A percentile compares a stretch with the other conserved stretches of the same genome.
phyloP scores from a whole-genome alignment of 1,284 basidiomycete species.

The Sanghuangporus weigelae region DNA sequence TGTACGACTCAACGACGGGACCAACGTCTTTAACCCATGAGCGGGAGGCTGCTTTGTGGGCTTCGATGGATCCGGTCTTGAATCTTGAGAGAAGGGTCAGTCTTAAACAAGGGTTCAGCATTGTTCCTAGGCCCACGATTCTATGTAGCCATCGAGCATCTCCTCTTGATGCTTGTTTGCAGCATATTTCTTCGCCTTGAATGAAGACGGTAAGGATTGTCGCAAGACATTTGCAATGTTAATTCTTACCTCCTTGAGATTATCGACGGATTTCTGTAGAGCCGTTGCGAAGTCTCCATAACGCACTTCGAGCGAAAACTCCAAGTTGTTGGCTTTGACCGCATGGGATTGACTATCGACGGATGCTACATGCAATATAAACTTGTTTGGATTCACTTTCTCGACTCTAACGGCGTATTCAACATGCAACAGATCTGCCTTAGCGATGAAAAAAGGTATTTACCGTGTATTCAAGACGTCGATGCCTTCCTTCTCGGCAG shows the following conservation, averaged over 20 bases:
- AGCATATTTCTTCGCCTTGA: slow-evolving; percentile 62
- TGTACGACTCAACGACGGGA: slow-evolving; percentile 83
- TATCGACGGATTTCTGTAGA: slow-evolving; percentile 48
- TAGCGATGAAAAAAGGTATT: slow-evolving; percentile 4
- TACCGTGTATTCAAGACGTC: slow-evolving; percentile 82
- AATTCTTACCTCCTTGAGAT: slow-evolving; percentile 51
- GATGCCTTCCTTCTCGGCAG: slow-evolving; percentile 65
- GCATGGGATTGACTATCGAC: slow-evolving; percentile 44
- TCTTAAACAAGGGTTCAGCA: neutral
- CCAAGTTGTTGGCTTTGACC: slow-evolving; percentile 37
- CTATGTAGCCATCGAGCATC: slow-evolving; percentile 76
- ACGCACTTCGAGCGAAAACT: slow-evolving; percentile 54
- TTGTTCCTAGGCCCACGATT: slow-evolving; percentile 49
- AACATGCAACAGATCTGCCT: neutral
- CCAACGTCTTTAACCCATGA: slow-evolving; percentile 84
- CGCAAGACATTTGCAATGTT: neutral
- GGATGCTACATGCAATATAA: slow-evolving; percentile 71
- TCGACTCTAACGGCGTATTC: slow-evolving; percentile 14
- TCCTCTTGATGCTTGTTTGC: slow-evolving; percentile 68
- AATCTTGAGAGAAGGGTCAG: slow-evolving; percentile 42
- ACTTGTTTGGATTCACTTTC: slow-evolving; percentile 33
- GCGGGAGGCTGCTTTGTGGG: slow-evolving; percentile 69
- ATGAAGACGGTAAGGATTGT: neutral
- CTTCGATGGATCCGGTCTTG: slow-evolving; percentile 68
- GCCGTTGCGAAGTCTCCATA: slow-evolving; percentile 65